Conservation (phyloP, 257 asterid species). For the Solanum piurae region DNA sequence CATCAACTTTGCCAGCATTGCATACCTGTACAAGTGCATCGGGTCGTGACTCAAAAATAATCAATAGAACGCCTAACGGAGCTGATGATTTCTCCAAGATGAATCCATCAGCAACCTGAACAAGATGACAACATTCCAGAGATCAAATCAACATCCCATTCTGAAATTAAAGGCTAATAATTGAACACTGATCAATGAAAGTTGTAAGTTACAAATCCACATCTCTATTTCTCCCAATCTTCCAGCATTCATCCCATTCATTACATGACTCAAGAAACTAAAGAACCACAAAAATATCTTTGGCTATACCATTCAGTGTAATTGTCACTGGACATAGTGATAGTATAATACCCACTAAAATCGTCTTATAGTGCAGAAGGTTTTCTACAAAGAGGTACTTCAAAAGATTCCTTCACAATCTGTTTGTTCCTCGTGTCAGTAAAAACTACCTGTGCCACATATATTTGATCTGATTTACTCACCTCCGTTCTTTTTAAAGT, state of each 20-base stretch:
- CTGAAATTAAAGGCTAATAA: background rate
- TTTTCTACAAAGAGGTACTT: background rate
- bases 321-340: background rate
- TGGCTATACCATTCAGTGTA: background rate
- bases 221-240: background rate
- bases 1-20: background rate
- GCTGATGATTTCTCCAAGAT: conserved; percentile 62
- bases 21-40: conserved; percentile 79
- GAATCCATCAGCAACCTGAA: conserved; percentile 70
- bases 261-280: background rate
- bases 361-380: background rate
- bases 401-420: background rate
- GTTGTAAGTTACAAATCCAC: background rate
- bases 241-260: background rate
- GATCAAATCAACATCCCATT: background rate
- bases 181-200: background rate
- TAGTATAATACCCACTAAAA: background rate
- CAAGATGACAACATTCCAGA: background rate
- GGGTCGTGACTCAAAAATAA: conserved; percentile 83
- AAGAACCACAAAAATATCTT: background rate
- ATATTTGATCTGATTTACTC: background rate
- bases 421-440: background rate
- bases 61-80: conserved; percentile 63
- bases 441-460: background rate
- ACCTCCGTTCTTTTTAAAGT: conserved; percentile 70